These are phyloP conservation scores for Blastocrithidia nonstop DNA, from an alignment of 208 protist genomes.

Conservation along the genomic window DNA sequence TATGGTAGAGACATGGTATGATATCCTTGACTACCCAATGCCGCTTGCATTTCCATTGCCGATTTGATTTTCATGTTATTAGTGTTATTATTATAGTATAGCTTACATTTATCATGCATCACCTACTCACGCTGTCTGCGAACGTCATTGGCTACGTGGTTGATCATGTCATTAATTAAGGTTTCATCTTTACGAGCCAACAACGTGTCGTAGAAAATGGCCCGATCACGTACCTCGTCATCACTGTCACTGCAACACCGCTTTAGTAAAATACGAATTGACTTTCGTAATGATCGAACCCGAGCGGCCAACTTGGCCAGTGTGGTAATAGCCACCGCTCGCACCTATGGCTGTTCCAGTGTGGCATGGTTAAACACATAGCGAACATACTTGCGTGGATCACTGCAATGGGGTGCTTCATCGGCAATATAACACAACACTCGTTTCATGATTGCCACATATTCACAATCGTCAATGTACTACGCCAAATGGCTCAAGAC, in stretches of 20 bases:
- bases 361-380: slow-evolving; percentile 97
- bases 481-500: slow-evolving; percentile 93
- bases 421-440: slow-evolving; percentile 94
- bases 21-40: neutral
- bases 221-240: slow-evolving; percentile 98
- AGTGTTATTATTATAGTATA: slow-evolving; percentile 7
- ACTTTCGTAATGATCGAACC: slow-evolving; percentile 67
- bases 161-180: slow-evolving; percentile 41
- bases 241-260: slow-evolving; percentile 90
- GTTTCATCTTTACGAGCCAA: slow-evolving; percentile 67
- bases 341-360: slow-evolving; percentile 87
- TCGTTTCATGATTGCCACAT: slow-evolving; percentile 85
- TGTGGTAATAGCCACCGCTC: slow-evolving; percentile 92
- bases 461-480: slow-evolving; percentile 99
- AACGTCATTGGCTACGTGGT: slow-evolving; percentile 50
- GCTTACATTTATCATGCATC: slow-evolving; percentile 3
- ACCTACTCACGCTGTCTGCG: slow-evolving; percentile 12
- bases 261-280: slow-evolving; percentile 83
- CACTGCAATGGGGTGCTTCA: slow-evolving; percentile 81
- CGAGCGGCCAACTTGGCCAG: slow-evolving; percentile 94
- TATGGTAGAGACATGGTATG: no score
- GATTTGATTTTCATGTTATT: neutral
- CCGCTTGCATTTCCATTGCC: neutral
- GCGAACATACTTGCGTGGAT: slow-evolving; percentile 82
- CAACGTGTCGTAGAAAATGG: slow-evolving; percentile 83